Base-by-base conservation (phyloP, 768 basidiomycete genomes). In the Jaapia argillacea region DNA sequence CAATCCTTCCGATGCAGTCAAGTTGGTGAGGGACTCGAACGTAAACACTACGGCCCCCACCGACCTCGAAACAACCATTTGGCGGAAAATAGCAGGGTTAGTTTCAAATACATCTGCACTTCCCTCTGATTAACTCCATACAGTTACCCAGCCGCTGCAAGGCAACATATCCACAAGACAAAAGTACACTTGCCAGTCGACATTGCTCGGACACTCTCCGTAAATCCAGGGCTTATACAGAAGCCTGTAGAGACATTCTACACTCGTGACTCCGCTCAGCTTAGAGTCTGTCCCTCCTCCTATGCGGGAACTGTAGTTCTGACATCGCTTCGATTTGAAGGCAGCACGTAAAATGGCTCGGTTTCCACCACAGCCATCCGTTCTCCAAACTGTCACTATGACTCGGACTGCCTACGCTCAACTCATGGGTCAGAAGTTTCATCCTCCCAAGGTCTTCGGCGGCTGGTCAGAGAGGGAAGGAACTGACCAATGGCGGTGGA, bases 401-500 rank as follows among this genome's bases (percentile, higher is more conserved):
- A 96, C 94, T 2, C 74, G 92, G 41, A 85, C 89, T 0, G 87
- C 91, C 1, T 99, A 96, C 59, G 96, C 96, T 5, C 96, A 98
- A 55, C 67, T 98, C 22, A 60, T 82, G 26, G 86, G 91, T 4
- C 96, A 98, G 62, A 86, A 79, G 44, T 97, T 98, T 58, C 84
- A 81, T 56, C 85, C 94, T 4, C 91, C 93, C 1, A 91, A 85
- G 56, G 68, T 85, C 22, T 99, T 97, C 54, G 88, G 89, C 4
- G 70, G 71, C 42, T 85, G 80, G 70, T 59, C 67, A 48, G 83
- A 80, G 51, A 49, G 50, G 16, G 79, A 85, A 61, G 78, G 71
- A 4, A 76, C 74, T 1, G 62, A 67, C 33, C 80, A 87, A 51
- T 78, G 80, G 78, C 73, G 81, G 51, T 80, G 87, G 81, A 71